Conservation (phyloP, 1,284 basidiomycete species). For the Puccinia horiana region DNA sequence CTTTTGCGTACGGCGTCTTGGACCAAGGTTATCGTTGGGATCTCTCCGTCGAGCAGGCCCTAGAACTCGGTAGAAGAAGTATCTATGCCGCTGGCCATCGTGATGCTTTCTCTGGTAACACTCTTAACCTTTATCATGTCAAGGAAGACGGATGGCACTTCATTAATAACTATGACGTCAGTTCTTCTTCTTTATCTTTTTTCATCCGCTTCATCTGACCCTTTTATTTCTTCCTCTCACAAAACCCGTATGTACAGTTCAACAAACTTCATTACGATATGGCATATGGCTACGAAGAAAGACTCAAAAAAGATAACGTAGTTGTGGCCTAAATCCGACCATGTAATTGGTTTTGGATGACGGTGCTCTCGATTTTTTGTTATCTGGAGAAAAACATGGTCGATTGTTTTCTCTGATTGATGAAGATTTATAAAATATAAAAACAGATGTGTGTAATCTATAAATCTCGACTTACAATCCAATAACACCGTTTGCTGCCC, state of each 20-base stretch:
- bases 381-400: background rate
- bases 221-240: constrained; percentile 1
- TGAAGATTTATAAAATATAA: too few species aligned
- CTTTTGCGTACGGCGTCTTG: constrained; percentile 96
- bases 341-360: background rate
- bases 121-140: constrained; percentile 93
- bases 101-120: constrained; percentile 97
- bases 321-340: background rate
- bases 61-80: constrained; percentile 87
- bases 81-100: constrained; percentile 97
- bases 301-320: constrained; percentile 17
- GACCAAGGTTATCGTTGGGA: constrained; percentile 84
- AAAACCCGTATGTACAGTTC: constrained; percentile 33
- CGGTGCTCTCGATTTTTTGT: too few species aligned
- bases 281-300: constrained; percentile 42
- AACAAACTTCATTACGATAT: constrained; percentile 50
- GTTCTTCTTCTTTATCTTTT: background rate
- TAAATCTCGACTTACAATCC: too few species aligned
- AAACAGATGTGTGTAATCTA: too few species aligned
- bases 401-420: background rate
- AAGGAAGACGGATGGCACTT: constrained; percentile 75
- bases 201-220: constrained; percentile 11
- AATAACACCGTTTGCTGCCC: too few species aligned
- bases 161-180: constrained; percentile 49
- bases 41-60: constrained; percentile 86